Conservation (phyloP, 2,329 filamentous ascomycete species). For the Penicillium sp. region DNA sequence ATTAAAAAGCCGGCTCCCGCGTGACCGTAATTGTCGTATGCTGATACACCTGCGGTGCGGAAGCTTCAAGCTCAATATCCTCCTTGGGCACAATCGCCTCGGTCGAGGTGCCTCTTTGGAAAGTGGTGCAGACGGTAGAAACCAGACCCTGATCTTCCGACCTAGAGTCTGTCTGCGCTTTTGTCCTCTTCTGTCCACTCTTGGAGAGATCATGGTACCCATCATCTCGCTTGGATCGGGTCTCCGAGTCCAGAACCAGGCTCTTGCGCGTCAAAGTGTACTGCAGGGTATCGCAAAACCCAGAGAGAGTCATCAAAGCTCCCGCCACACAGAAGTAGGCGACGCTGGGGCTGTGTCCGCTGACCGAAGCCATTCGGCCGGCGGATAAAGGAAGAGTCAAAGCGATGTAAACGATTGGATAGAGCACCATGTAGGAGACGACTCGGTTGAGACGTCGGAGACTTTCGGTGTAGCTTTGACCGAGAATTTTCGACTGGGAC, state of each 20-base stretch:
- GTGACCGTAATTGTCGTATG: conserved; percentile 14
- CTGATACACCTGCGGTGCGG: conserved; percentile 12
- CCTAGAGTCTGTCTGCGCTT: background rate
- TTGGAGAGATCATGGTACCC: conserved; percentile 8
- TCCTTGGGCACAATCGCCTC: conserved; percentile 7
- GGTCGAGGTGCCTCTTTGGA: conserved; percentile 4
- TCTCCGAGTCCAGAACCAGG: conserved; percentile 12
- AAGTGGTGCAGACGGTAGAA: conserved; percentile 9
- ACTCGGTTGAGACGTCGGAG: conserved; percentile 28
- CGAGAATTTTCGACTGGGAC: conserved; percentile 22
- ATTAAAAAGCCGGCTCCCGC: conserved; percentile 8
- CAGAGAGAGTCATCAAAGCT: conserved; percentile 49
- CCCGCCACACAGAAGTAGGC: conserved; percentile 45
- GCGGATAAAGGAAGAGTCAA: conserved; percentile 55
- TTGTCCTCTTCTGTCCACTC: conserved; percentile 4
- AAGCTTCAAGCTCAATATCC: conserved; percentile 2
- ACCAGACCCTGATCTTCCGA: conserved; percentile 8
- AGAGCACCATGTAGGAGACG: conserved; percentile 35
- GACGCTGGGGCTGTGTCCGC: conserved; percentile 22
- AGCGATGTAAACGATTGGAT: conserved; percentile 48
- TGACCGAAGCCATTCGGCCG: conserved; percentile 31
- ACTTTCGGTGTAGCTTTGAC: conserved; percentile 21
- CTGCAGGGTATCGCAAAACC: conserved; percentile 50
- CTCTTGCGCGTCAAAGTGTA: conserved; percentile 40
- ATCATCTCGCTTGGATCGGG: conserved; percentile 4